A percentile compares a stretch with the other conserved stretches of the same genome.
These are phyloP conservation scores for Pistacia atlantica DNA, from an alignment of 345 rosid species.

Conservation along the genomic window DNA sequence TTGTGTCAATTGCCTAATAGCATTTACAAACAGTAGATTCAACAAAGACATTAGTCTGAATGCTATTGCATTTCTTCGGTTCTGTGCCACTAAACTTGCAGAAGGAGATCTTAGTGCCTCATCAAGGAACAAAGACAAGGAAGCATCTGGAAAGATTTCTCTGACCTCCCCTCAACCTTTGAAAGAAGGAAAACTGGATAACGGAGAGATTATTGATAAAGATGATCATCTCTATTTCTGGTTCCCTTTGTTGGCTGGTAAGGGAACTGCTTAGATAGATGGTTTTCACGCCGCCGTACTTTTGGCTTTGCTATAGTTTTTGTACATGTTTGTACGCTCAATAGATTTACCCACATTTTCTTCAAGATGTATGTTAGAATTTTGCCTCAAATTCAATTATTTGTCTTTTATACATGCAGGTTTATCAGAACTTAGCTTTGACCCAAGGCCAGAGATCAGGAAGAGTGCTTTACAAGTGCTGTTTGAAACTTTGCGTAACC, in stretches of 20 bases:
- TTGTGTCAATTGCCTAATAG: constrained; percentile 95
- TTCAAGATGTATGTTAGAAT: constrained; percentile 2
- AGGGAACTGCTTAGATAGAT: constrained; percentile 23
- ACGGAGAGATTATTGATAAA: constrained; percentile 61
- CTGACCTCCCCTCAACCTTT: constrained; percentile 53
- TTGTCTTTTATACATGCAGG: constrained; percentile 52
- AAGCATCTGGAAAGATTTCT: constrained; percentile 47
- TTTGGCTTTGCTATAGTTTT: constrained; percentile 23
- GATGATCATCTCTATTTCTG: constrained; percentile 88
- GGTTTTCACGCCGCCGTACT: constrained; percentile 8
- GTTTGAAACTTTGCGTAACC: constrained; percentile 92
- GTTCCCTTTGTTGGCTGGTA: constrained; percentile 98
- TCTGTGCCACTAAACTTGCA: constrained; percentile 96
- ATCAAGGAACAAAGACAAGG: constrained; percentile 67
- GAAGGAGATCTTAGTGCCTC: constrained; percentile 85
- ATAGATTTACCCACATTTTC: not conserved
- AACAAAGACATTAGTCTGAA: constrained; percentile 91
- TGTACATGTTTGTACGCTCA: constrained; percentile 16
- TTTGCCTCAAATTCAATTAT: not conserved
- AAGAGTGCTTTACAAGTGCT: constrained; percentile 89
- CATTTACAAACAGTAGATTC: constrained; percentile 95
- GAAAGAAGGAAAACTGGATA: constrained; percentile 62
- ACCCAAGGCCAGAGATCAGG: constrained; percentile 97
- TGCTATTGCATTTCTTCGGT: constrained; percentile 89
- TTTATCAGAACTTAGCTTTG: constrained; percentile 96